Evolutionary conservation across 345 rosid species (phyloP).

Genomic region (Passiflora organensis): DNA sequence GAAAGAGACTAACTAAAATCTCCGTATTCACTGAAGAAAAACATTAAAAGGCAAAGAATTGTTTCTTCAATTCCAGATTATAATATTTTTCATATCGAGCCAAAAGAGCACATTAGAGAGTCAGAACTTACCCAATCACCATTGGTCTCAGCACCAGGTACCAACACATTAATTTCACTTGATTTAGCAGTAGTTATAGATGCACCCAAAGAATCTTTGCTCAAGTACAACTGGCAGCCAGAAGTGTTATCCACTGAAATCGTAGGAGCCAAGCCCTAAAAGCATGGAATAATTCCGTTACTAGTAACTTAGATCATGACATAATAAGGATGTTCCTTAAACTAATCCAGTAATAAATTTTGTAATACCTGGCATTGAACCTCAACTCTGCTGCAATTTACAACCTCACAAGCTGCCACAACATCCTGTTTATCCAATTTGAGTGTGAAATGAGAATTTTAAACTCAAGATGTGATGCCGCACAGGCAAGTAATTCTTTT

Average conservation of each 20-base stretch:
- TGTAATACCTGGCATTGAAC: conserved; percentile 91
- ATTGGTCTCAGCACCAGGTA: conserved; percentile 61
- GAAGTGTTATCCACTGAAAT: conserved; percentile 87
- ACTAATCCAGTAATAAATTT: neutral
- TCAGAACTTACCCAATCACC: conserved; percentile 68
- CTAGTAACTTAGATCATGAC: neutral
- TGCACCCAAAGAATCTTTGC: conserved; percentile 65
- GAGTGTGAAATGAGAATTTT: conserved; percentile 15
- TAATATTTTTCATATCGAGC: too few species aligned
- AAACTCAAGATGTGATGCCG: conserved; percentile 1
- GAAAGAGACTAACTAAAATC: too few species aligned
- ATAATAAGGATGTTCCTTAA: neutral
- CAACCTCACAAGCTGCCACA: conserved; percentile 98
- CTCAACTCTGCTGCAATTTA: conserved; percentile 87
- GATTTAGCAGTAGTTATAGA: conserved; percentile 94
- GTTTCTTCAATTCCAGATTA: neutral
- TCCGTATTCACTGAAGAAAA: too few species aligned
- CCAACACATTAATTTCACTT: conserved; percentile 83
- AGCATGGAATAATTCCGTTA: conserved; percentile 17
- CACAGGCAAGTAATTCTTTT: neutral
- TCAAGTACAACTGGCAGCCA: conserved; percentile 82
- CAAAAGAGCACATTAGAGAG: too few species aligned
- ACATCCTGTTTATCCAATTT: conserved; percentile 83
- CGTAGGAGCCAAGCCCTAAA: conserved; percentile 90
- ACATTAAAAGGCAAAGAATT: too few species aligned